A percentile compares a stretch with the other conserved stretches of the same genome.
Conservation (phyloP, 2,329 filamentous ascomycete species). For the Fonsecaea multimorphosa region DNA sequence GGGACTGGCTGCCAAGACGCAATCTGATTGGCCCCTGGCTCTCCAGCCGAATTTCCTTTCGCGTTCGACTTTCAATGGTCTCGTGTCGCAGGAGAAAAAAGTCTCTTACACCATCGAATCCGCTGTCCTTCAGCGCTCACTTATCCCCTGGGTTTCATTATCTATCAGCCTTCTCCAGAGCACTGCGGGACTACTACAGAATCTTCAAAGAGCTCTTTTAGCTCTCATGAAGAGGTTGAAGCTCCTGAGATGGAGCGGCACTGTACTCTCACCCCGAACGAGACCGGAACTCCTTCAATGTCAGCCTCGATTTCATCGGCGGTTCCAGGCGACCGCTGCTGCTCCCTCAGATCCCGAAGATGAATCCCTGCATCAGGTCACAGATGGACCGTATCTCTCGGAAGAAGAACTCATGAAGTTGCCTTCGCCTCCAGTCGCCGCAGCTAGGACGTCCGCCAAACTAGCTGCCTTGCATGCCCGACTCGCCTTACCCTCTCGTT, state of each 20-base stretch:
- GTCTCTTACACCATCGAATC: conserved; percentile 18
- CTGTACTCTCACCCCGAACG: conserved; percentile 56
- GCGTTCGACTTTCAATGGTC: conserved; percentile 26
- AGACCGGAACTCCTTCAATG: conserved; percentile 48
- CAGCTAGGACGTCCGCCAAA: conserved; percentile 78
- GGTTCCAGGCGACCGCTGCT: conserved; percentile 52
- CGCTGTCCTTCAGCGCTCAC: conserved; percentile 6
- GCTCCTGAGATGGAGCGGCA: conserved; percentile 60
- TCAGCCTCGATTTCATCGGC: conserved; percentile 46
- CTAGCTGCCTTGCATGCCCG: conserved; percentile 91
- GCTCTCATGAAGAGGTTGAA: conserved; percentile 58
- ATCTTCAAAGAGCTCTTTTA: conserved; percentile 13
- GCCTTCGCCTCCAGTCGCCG: conserved; percentile 73
- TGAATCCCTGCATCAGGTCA: conserved; percentile 41
- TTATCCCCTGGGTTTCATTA: neutral
- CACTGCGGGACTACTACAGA: conserved; percentile 19
- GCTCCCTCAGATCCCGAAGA: conserved; percentile 41
- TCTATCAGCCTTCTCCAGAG: neutral
- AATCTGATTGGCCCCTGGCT: conserved; percentile 14
- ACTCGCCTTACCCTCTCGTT: conserved; percentile 77
- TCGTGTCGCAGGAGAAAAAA: conserved; percentile 39
- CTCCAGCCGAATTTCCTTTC: conserved; percentile 31
- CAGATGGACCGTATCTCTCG: conserved; percentile 42
- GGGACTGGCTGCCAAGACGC: conserved; percentile 5
- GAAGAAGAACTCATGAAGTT: conserved; percentile 53